These are phyloP conservation scores for Aureobasidium subglaciale DNA, from an alignment of 2,329 filamentous ascomycete genomes.

Conservation along the genomic window DNA sequence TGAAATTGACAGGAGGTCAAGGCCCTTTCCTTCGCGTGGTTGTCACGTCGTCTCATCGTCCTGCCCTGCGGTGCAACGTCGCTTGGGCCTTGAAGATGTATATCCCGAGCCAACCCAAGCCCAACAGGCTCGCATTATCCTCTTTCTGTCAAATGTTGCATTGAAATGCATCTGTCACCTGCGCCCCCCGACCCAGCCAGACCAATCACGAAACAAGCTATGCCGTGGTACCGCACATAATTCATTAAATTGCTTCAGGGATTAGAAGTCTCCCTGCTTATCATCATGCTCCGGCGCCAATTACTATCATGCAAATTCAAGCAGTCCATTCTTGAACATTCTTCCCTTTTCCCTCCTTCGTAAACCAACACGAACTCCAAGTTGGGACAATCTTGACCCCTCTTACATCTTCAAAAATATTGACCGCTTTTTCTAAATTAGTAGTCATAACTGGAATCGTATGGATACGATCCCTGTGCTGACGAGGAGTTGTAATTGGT, in stretches of 20 bases:
- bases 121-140: neutral
- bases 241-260: neutral
- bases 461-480: neutral
- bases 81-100: constrained; percentile 5
- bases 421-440: constrained; percentile 1
- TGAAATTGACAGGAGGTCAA: constrained; percentile 11
- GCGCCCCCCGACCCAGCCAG: neutral
- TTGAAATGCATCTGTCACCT: constrained; percentile 7
- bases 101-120: neutral
- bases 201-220: constrained; percentile 3
- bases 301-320: constrained; percentile 4
- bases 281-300: constrained; percentile 7
- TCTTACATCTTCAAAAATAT: neutral
- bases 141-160: constrained; percentile 3
- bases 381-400: neutral
- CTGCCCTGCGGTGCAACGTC: constrained; percentile 12
- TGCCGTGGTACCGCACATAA: constrained; percentile 1
- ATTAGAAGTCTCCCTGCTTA: neutral
- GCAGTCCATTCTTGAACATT: neutral
- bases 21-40: constrained; percentile 11
- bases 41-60: constrained; percentile 13
- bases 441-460: constrained; percentile 2
- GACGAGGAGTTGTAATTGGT: neutral
- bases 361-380: neutral
- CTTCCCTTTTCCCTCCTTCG: neutral